A percentile compares a stretch with the other conserved stretches of the same genome.
Evolutionary conservation across 441 rosid genomes (phyloP).

Genomic region (Dalechampia spathulata): DNA sequence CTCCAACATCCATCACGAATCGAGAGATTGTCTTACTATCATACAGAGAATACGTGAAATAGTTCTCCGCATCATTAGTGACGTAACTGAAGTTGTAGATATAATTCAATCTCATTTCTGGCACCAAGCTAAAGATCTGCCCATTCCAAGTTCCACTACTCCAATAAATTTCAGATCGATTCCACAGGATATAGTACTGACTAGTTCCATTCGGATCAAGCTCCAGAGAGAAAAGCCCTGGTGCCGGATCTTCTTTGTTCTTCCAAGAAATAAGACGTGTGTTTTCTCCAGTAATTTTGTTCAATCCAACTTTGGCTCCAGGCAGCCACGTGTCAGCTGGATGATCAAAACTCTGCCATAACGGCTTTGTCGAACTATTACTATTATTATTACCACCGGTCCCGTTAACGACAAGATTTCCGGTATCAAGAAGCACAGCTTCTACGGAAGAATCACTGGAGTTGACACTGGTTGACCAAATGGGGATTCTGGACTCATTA

Average conservation of each 20-base stretch:
- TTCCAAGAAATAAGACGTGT: conserved; percentile 53
- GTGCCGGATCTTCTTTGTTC: conserved; percentile 46
- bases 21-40: conserved; percentile 20
- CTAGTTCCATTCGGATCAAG: conserved; percentile 43
- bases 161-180: conserved; percentile 39
- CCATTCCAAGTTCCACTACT: conserved; percentile 58
- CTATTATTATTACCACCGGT: too few relatives aligned
- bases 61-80: conserved; percentile 35
- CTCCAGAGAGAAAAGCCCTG: conserved; percentile 67
- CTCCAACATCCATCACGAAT: conserved; percentile 41
- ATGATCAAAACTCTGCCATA: conserved; percentile 66
- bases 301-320: conserved; percentile 38
- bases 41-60: conserved; percentile 45
- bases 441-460: conserved; percentile 20
- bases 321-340: conserved; percentile 67
- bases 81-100: conserved; percentile 46
- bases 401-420: conserved; percentile 50
- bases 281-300: conserved; percentile 28
- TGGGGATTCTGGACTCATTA: conserved; percentile 23
- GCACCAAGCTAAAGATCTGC: conserved; percentile 28
- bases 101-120: conserved; percentile 47
- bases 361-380: conserved; percentile 11
- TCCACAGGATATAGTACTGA: conserved; percentile 42
- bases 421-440: conserved; percentile 47
- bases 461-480: conserved; percentile 52